phyloP scores from a whole-genome alignment of 73 alveolate genomes.

The Tetrahymena borealis region DNA sequence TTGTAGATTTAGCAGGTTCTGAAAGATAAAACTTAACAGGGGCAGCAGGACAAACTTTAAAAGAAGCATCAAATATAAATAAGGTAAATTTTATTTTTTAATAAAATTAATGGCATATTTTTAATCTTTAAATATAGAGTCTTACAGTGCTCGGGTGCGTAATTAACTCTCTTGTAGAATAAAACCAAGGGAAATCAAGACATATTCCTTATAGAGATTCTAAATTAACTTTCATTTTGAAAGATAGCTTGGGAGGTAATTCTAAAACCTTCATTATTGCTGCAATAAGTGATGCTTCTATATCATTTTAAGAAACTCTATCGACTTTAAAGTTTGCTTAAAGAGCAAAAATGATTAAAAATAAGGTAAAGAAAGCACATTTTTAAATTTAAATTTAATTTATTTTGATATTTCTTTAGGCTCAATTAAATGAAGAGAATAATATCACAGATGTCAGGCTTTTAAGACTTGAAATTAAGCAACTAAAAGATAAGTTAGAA shows the following conservation, averaged over 20 bases:
- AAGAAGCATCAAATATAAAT: slow-evolving; percentile 88
- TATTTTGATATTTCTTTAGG: neutral
- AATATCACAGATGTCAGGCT: neutral
- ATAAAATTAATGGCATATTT: slow-evolving; percentile 51
- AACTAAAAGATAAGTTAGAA: neutral
- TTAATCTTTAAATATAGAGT: slow-evolving; percentile 36
- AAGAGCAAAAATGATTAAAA: slow-evolving; percentile 69
- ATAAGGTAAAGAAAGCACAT: too few species aligned
- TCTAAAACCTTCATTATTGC: slow-evolving; percentile 68
- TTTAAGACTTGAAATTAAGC: neutral
- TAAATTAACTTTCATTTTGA: slow-evolving; percentile 61
- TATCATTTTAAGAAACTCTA: slow-evolving; percentile 57
- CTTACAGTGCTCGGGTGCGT: slow-evolving; percentile 57
- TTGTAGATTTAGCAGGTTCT: slow-evolving; percentile 85
- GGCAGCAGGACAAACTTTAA: slow-evolving; percentile 74
- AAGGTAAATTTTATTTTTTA: slow-evolving; percentile 8
- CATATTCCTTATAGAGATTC: slow-evolving; percentile 68
- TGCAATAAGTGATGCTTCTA: slow-evolving; percentile 52
- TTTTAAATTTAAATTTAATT: too few species aligned
- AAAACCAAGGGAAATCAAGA: slow-evolving; percentile 44
- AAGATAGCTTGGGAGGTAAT: slow-evolving; percentile 78
- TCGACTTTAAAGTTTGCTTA: slow-evolving; percentile 70
- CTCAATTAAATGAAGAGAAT: neutral
- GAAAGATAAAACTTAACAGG: slow-evolving; percentile 74
- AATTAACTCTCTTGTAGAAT: slow-evolving; percentile 61